Evolutionary conservation across 2,329 filamentous ascomycete genomes (phyloP).

Genomic region (Madurella mycetomatis): DNA sequence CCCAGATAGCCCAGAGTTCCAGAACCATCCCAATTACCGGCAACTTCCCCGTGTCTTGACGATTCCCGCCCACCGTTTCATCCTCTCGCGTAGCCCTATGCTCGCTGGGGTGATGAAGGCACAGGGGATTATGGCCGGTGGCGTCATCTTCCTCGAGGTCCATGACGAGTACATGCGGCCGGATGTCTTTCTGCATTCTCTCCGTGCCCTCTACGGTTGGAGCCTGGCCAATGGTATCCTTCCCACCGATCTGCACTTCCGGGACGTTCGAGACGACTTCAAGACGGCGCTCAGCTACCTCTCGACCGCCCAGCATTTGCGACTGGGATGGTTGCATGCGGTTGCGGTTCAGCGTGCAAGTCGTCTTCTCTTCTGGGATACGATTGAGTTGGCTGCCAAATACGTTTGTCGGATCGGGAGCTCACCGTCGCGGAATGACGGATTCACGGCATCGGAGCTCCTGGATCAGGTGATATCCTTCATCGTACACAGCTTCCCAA

Average conservation of each 20-base stretch:
- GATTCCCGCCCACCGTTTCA: constrained; percentile 51
- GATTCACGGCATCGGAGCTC: constrained; percentile 41
- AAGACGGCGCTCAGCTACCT: constrained; percentile 25
- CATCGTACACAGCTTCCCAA: constrained; percentile 46
- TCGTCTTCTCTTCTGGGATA: constrained; percentile 28
- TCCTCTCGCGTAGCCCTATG: constrained; percentile 50
- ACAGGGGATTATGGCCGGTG: constrained; percentile 28
- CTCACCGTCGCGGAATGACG: constrained; percentile 25
- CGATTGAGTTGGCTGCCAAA: constrained; percentile 27
- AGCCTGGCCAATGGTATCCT: constrained; percentile 38
- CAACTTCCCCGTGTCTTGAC: constrained; percentile 27
- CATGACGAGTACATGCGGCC: constrained; percentile 50
- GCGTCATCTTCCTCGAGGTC: constrained; percentile 44
- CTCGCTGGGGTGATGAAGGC: constrained; percentile 30
- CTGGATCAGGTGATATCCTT: constrained; percentile 46
- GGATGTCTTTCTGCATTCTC: constrained; percentile 53
- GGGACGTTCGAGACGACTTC: constrained; percentile 21
- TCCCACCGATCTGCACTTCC: constrained; percentile 22
- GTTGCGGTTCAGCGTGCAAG: constrained; percentile 21
- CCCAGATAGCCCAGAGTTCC: constrained; percentile 15
- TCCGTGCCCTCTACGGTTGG: constrained; percentile 55
- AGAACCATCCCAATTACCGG: constrained; percentile 19
- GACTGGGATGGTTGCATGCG: constrained; percentile 17
- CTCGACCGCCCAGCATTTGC: constrained; percentile 21
- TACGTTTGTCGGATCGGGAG: constrained; percentile 31